These are phyloP conservation scores for Xanthoparmelia taractica DNA, from an alignment of 495 filamentous ascomycete species.

Conservation along the genomic window DNA sequence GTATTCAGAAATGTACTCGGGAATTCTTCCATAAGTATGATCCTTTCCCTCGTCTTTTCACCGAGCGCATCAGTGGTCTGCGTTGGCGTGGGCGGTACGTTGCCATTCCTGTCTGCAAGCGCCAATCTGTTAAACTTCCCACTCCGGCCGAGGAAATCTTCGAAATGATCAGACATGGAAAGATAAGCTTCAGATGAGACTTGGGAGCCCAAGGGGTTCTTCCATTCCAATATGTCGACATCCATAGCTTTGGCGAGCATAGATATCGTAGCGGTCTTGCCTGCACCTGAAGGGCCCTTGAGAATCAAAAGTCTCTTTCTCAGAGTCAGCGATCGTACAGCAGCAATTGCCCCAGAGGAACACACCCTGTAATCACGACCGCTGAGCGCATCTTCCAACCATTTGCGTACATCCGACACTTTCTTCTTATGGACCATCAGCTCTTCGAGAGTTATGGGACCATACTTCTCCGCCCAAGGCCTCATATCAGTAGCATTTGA, in stretches of 20 bases:
- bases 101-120: conserved; percentile 28
- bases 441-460: conserved; percentile 64
- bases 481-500: conserved; percentile 23
- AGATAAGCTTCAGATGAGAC: conserved; percentile 49
- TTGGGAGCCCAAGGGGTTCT: conserved; percentile 62
- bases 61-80: neutral
- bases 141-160: conserved; percentile 77
- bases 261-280: conserved; percentile 81
- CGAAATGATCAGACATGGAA: conserved; percentile 69
- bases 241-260: conserved; percentile 64
- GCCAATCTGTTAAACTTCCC: conserved; percentile 73
- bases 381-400: conserved; percentile 66
- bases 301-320: conserved; percentile 67
- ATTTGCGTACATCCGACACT: conserved; percentile 72
- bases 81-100: neutral
- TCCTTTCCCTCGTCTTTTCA: conserved; percentile 32
- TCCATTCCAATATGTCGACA: conserved; percentile 81
- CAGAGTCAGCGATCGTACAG: conserved; percentile 24
- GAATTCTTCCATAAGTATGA: conserved; percentile 91
- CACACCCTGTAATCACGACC: conserved; percentile 45
- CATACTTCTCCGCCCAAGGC: conserved; percentile 85
- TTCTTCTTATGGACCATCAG: conserved; percentile 91
- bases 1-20: conserved; percentile 69
- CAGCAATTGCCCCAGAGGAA: conserved; percentile 1
- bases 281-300: conserved; percentile 85